Conservation (phyloP, 495 filamentous ascomycete species). For the Penicillium canescens region DNA sequence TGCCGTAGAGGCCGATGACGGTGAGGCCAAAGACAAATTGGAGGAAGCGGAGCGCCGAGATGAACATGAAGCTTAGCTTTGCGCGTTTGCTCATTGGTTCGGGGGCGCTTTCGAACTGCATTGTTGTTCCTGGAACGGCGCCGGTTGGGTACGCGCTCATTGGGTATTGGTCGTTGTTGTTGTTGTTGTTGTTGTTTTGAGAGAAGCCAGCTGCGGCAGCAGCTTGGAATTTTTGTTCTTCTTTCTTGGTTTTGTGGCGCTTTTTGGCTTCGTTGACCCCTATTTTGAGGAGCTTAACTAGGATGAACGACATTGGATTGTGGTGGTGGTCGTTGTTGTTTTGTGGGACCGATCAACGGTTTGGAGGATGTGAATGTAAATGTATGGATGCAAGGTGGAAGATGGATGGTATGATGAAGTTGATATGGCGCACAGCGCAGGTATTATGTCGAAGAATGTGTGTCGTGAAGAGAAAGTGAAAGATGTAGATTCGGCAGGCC, state of each 20-base stretch:
- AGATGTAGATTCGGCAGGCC: constrained; percentile 3
- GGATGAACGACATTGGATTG: constrained; percentile 31
- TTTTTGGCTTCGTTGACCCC: constrained; percentile 35
- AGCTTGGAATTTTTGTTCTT: constrained; percentile 24
- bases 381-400: constrained; percentile 4
- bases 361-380: not conserved
- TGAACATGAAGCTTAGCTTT: constrained; percentile 14
- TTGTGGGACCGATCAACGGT: not conserved
- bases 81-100: constrained; percentile 15
- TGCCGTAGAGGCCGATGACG: constrained; percentile 77
- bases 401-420: not conserved
- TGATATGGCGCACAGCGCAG: constrained; percentile 3
- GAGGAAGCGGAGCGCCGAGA: constrained; percentile 58
- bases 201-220: constrained; percentile 13
- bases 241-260: constrained; percentile 28
- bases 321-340: constrained; percentile 4
- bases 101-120: constrained; percentile 11
- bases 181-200: constrained; percentile 9
- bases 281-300: constrained; percentile 30
- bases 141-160: constrained; percentile 23
- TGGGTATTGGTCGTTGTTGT: constrained; percentile 14
- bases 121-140: constrained; percentile 19
- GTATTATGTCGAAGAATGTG: constrained; percentile 2
- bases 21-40: constrained; percentile 74
- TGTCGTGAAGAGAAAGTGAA: constrained; percentile 16